Evolutionary conservation across 2,329 filamentous ascomycete genomes (phyloP).

Genomic region (Penicillium capsulatum): DNA sequence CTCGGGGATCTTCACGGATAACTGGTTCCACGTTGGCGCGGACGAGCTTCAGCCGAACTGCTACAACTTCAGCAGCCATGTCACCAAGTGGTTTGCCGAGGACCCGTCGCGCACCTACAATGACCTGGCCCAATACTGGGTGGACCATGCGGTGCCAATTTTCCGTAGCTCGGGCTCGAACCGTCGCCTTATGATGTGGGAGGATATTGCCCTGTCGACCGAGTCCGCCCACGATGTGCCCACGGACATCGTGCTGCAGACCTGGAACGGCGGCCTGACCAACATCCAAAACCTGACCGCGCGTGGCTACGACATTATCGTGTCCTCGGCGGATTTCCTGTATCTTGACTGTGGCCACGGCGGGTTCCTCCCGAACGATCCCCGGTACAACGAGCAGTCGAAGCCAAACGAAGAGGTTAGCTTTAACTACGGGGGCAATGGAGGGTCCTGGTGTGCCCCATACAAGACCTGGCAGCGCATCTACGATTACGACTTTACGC

Average conservation of each 20-base stretch:
- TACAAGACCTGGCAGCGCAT: slow-evolving; percentile 60
- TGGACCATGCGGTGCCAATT: slow-evolving; percentile 51
- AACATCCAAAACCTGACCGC: slow-evolving; percentile 52
- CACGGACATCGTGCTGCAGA: slow-evolving; percentile 52
- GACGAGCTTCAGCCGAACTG: slow-evolving; percentile 55
- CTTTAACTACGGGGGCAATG: slow-evolving; percentile 54
- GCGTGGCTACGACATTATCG: slow-evolving; percentile 52
- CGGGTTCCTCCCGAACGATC: slow-evolving; percentile 54
- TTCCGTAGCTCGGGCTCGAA: slow-evolving; percentile 43
- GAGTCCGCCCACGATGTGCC: slow-evolving; percentile 47
- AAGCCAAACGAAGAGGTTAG: slow-evolving; percentile 48
- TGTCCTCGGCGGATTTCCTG: slow-evolving; percentile 54
- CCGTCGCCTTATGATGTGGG: slow-evolving; percentile 56
- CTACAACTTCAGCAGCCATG: slow-evolving; percentile 54
- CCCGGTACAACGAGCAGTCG: slow-evolving; percentile 51
- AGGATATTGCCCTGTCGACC: slow-evolving; percentile 48
- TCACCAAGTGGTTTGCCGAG: slow-evolving; percentile 49
- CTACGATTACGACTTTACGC: slow-evolving; percentile 56
- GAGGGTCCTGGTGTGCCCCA: slow-evolving; percentile 56
- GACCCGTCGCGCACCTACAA: slow-evolving; percentile 50
- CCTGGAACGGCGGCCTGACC: slow-evolving; percentile 52
- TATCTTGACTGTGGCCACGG: slow-evolving; percentile 56
- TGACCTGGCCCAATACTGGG: slow-evolving; percentile 53
- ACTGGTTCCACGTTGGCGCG: slow-evolving; percentile 55
- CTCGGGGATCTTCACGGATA: slow-evolving; percentile 48